These are phyloP conservation scores for Sanguinoderma infundibulare DNA, from an alignment of 1,284 basidiomycete species.

Conservation along the genomic window DNA sequence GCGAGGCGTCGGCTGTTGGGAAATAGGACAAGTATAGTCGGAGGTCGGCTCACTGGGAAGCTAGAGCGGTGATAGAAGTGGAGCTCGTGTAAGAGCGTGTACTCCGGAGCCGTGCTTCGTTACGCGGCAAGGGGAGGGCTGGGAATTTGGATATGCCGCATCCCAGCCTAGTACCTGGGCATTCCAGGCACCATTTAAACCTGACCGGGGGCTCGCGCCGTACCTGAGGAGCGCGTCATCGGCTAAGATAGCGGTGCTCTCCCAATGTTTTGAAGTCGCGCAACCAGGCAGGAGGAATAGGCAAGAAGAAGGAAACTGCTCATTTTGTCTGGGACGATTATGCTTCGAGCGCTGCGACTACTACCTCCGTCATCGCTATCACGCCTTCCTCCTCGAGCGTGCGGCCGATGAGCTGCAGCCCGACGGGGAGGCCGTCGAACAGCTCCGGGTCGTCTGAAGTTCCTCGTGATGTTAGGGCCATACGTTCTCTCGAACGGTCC, in stretches of 20 bases:
- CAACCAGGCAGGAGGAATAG: too few species aligned
- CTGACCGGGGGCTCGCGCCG: neutral
- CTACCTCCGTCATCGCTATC: constrained; percentile 44
- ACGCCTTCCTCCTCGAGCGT: constrained; percentile 57
- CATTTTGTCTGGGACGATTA: constrained; percentile 4
- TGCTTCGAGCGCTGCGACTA: constrained; percentile 36
- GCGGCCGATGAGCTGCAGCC: constrained; percentile 52
- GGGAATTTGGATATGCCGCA: neutral
- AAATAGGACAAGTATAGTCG: neutral
- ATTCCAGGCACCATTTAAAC: too few species aligned
- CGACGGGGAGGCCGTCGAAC: constrained; percentile 50
- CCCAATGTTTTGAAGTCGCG: too few species aligned
- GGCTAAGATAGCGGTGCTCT: neutral
- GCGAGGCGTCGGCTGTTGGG: too few species aligned
- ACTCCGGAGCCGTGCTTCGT: neutral
- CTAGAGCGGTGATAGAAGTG: neutral
- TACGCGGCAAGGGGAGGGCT: neutral
- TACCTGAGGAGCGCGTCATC: neutral
- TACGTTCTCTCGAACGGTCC: neutral
- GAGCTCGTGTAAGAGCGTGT: neutral
- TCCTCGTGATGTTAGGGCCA: neutral
- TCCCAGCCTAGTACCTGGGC: neutral
- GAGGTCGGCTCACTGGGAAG: neutral
- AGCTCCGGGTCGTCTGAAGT: constrained; percentile 48
- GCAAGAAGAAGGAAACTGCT: neutral